Base-by-base conservation (phyloP, 106 monocot species). In the Dendrobium catenatum region DNA sequence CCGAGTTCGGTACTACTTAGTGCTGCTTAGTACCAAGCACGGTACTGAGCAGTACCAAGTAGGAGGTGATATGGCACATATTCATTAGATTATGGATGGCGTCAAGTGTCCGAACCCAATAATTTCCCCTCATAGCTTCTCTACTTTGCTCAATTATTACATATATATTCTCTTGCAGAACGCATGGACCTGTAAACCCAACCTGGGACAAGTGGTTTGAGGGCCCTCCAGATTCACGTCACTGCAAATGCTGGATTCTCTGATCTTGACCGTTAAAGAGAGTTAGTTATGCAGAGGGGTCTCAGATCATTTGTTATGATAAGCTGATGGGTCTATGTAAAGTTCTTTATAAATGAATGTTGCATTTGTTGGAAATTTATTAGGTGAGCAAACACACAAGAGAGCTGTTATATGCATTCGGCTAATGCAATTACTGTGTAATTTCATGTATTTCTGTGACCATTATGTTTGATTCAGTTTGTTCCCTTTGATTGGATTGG, bases 161-260 rank as follows among this genome's bases (percentile, higher is more conserved):
- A 11, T 47, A 27, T 82, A 27, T 75, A 55, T 76, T 44, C 5
- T 79, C 59, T 42, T 8, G 72, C 88, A 95, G 92, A 86, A 93
- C 90, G 2, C 82, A 31, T 74, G 95, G 95, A 54, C 90, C 90
- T 41, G 78, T 43, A 40, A 86, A 79, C 58, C 47, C 81, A 31
- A 77, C 66, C 2, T 93, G 95, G 95, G 90, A 95, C 56, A 75
- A 84, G 44, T 95, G 95, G 95, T 95, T 95, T 37, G 93, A 93
- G 82, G 90, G 90, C 24, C 95, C 90, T 75, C 88, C 88, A 78
- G 86, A 93, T n/a, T 55, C 82, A 31, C 82, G 75, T 75, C 56
- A 83, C 31, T 95, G 92, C 85, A 89, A 55, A 82, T 95, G 92
- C 86, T 90, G 89, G 91, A 79, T 90, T 16, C 68, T 95, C 17